Evolutionary conservation across 164 flowering plant genomes (phyloP).

Genomic region (Piper longum): DNA sequence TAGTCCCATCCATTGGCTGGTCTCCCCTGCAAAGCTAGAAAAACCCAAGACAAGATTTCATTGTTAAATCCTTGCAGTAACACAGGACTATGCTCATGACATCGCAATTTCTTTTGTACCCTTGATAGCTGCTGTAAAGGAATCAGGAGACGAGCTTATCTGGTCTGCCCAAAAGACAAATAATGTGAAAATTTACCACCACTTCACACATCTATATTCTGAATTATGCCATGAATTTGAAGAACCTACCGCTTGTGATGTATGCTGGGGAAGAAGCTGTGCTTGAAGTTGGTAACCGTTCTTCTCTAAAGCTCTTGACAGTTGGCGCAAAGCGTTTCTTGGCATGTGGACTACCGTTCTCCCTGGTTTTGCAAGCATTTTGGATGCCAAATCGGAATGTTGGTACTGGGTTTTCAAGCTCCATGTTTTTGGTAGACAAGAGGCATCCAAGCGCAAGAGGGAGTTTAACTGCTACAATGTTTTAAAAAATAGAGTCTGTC

Average conservation of each 20-base stretch:
- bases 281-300: constrained; percentile 26
- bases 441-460: neutral
- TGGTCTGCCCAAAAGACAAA: neutral
- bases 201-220: too few relatives aligned
- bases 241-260: constrained; percentile 33
- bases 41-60: too few relatives aligned
- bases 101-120: constrained; percentile 20
- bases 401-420: neutral
- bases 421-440: neutral
- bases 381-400: neutral
- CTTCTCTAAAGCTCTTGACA: constrained; percentile 56
- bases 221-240: too few relatives aligned
- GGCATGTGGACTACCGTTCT: constrained; percentile 29
- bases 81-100: neutral
- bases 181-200: too few relatives aligned
- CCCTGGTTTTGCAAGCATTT: constrained; percentile 33
- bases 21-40: constrained; percentile 58
- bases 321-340: constrained; percentile 57
- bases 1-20: constrained; percentile 40
- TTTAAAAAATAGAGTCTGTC: neutral
- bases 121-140: constrained; percentile 43
- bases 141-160: neutral
- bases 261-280: constrained; percentile 90
- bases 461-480: neutral
- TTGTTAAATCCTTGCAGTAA: neutral